Percentiles rank a stretch among this genome's conserved stretches.
Evolutionary conservation across 2,329 filamentous ascomycete genomes (phyloP).

Genomic region (Pseudocercospora musae): DNA sequence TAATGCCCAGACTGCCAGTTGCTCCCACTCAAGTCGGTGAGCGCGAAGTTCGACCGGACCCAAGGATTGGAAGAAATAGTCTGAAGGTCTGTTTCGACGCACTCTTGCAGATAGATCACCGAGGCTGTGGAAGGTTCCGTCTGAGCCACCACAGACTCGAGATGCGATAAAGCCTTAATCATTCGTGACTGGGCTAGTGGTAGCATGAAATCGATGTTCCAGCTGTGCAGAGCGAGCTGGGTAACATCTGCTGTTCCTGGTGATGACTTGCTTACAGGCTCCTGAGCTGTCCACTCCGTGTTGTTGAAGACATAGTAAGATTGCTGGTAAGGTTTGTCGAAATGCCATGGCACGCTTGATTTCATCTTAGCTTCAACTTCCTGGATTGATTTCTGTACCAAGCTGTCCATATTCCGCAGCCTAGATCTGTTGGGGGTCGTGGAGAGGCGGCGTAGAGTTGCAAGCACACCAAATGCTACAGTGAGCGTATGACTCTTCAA

Average conservation of each 20-base stretch:
- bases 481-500: neutral
- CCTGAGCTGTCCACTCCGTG: constrained; percentile 16
- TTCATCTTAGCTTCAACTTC: constrained; percentile 18
- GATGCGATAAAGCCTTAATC: constrained; percentile 40
- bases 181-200: constrained; percentile 41
- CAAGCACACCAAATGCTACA: neutral
- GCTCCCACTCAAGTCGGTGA: constrained; percentile 46
- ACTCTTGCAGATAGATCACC: constrained; percentile 55
- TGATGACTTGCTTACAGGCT: neutral
- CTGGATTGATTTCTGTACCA: constrained; percentile 18
- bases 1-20: constrained; percentile 50
- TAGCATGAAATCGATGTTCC: constrained; percentile 51
- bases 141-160: constrained; percentile 26
- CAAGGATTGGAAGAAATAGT: constrained; percentile 46
- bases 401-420: constrained; percentile 14
- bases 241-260: neutral
- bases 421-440: neutral
- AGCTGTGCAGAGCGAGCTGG: constrained; percentile 40
- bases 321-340: constrained; percentile 25
- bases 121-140: constrained; percentile 24
- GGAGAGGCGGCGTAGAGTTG: neutral
- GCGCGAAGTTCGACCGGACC: constrained; percentile 47
- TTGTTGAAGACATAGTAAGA: constrained; percentile 17
- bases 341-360: constrained; percentile 22
- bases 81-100: constrained; percentile 45